Base-by-base conservation (phyloP, 2,329 filamentous ascomycete species). In the Fusarium albosuccineum region DNA sequence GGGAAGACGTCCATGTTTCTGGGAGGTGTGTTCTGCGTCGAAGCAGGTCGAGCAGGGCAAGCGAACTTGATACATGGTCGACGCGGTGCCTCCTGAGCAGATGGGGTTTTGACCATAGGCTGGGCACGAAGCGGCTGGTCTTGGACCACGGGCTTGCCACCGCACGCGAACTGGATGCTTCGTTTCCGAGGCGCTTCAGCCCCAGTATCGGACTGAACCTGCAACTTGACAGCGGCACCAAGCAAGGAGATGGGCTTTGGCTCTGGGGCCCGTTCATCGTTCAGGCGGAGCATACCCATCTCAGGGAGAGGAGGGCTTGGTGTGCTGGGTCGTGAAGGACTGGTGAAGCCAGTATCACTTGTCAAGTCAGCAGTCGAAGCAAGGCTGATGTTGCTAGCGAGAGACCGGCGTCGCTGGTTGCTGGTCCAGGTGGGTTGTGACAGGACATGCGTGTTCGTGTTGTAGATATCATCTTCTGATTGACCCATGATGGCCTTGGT, bases 331-430 rank as follows among this genome's bases (percentile, higher is more conserved):
- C 93, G 86, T n/a, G 93, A 91, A 41, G 95, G 94, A 73, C 93
- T 97, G 16, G 94, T 97, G 61, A 97, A 82, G 61, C 93, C 94
- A 60, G 92, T 96, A 74, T 97, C 96, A 79, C 94, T 97, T n/a
- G 94, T 97, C 59, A 98, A 85, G 68, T 97, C 95, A 37, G 92
- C 92, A 4, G 93, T 97, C 2, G 94, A 97, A 45, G 92, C 86
- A 62, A 91, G 81, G 80, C 94, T 97, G 70, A 89, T 82, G 75
- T 91, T 95, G 82, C 93, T 97, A 76, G 90, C 91, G 72, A 91
- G 89, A 62, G 92, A 95, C 62, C 89, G 83, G 70, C 85, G 81
- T 60, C 86, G 81, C 34, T 79, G 76, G 22, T 75, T 76, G 54
- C 72, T 74, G n/a, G 73, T 69, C 40, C 79, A 70, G 42, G 77